These are phyloP conservation scores for Colletotrichum liaoningense DNA, from an alignment of 2,329 filamentous ascomycete species.

Conservation along the genomic window DNA sequence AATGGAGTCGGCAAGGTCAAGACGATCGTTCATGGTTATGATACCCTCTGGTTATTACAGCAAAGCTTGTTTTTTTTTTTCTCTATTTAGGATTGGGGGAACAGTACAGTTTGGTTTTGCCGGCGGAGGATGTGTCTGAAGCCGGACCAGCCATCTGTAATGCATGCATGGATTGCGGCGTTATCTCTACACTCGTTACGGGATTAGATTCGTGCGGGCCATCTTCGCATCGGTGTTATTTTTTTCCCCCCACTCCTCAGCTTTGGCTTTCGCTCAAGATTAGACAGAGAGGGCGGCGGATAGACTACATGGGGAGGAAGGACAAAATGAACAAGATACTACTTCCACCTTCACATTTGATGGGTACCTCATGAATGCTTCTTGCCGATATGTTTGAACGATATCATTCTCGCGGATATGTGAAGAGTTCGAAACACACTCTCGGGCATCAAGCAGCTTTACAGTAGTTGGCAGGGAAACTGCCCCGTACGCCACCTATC, in stretches of 20 bases:
- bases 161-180: background rate
- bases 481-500: slow-evolving; percentile 73
- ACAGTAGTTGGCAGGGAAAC: slow-evolving; percentile 88
- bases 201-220: background rate
- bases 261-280: background rate
- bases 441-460: slow-evolving; percentile 47
- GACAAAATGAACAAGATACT: background rate
- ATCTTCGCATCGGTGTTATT: background rate
- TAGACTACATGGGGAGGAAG: background rate
- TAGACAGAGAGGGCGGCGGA: background rate
- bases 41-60: slow-evolving; percentile 31
- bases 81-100: background rate
- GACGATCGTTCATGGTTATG: slow-evolving; percentile 30
- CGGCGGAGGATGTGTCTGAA: background rate
- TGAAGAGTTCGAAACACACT: background rate
- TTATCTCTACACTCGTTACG: background rate
- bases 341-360: background rate
- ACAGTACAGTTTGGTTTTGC: background rate
- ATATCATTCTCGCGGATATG: background rate
- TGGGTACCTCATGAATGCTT: background rate
- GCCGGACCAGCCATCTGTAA: background rate
- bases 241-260: background rate
- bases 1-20: background rate
- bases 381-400: background rate
- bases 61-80: background rate